phyloP scores from a whole-genome alignment of 768 basidiomycete species.

The Pulveroboletus sp. region DNA sequence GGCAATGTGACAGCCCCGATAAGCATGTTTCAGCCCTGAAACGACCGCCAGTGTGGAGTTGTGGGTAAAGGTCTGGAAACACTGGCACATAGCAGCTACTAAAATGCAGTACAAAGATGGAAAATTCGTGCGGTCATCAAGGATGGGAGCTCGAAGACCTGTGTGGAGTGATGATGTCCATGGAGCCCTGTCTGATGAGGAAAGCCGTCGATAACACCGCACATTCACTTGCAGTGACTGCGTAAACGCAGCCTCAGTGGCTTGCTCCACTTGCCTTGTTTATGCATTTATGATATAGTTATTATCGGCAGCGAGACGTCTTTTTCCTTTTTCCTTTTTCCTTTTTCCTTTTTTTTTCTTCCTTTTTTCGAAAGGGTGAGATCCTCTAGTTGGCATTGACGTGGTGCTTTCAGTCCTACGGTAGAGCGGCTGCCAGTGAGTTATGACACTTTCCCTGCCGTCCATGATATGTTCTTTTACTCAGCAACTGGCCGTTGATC shows the following conservation, averaged over 20 bases:
- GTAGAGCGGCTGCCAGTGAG: background rate
- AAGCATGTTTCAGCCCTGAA: background rate
- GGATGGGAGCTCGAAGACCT: slow-evolving; percentile 3
- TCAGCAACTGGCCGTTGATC: background rate
- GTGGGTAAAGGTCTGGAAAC: background rate
- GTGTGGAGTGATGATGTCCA: background rate
- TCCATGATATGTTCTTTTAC: background rate
- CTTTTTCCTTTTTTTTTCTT: background rate
- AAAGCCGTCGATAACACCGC: background rate
- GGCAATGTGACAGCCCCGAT: background rate
- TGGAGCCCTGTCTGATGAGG: background rate
- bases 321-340: background rate
- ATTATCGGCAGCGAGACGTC: background rate
- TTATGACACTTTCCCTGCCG: background rate
- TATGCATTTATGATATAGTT: background rate
- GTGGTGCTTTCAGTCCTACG: background rate
- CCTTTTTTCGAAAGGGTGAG: background rate
- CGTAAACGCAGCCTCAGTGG: background rate
- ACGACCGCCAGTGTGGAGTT: background rate
- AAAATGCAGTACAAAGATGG: background rate
- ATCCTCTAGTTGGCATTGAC: background rate
- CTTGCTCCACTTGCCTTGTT: slow-evolving; percentile 7
- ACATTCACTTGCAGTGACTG: background rate
- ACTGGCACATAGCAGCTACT: background rate
- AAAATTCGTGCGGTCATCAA: background rate